Evolutionary conservation across 768 basidiomycete genomes (phyloP).

Genomic region (Hypsizygus marmoreus): DNA sequence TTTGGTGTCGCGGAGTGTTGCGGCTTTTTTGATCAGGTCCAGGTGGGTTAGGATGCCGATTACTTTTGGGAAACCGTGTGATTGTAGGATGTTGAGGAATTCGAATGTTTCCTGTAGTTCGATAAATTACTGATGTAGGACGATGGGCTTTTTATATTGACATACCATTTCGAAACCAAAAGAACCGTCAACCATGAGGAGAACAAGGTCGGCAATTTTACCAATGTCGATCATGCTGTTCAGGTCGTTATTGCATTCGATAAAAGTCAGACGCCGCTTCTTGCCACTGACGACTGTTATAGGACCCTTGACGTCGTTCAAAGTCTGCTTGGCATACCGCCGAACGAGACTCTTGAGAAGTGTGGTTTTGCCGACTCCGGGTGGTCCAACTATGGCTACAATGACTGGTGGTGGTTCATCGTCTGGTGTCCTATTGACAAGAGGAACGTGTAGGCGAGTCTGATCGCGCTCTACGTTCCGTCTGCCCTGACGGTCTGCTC

Average conservation of each 20-base stretch:
- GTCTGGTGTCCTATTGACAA: constrained; percentile 92
- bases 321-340: constrained; percentile 90
- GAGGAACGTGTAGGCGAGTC: constrained; percentile 92
- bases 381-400: constrained; percentile 93
- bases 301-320: constrained; percentile 88
- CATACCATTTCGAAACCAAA: constrained; percentile 99
- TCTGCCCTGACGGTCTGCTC: constrained; percentile 86
- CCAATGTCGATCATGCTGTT: constrained; percentile 99
- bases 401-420: constrained; percentile 91
- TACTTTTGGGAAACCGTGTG: constrained; percentile 98
- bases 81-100: constrained; percentile 94
- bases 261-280: constrained; percentile 88
- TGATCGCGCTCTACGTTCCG: constrained; percentile 93
- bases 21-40: constrained; percentile 92
- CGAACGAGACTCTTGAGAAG: constrained; percentile 89
- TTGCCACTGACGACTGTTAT: constrained; percentile 95
- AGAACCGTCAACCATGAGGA: constrained; percentile 97
- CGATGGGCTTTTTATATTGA: neutral
- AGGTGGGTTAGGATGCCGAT: constrained; percentile 95
- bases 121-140: neutral
- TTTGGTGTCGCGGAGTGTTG: constrained; percentile 86
- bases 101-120: constrained; percentile 90
- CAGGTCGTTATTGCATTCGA: constrained; percentile 97
- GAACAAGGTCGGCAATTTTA: constrained; percentile 93
- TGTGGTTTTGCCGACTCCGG: constrained; percentile 96